Evolutionary conservation across 768 basidiomycete species (phyloP), one percentile per base, ranked within the genome.

Genomic region (Mycena chlorophos): DNA sequence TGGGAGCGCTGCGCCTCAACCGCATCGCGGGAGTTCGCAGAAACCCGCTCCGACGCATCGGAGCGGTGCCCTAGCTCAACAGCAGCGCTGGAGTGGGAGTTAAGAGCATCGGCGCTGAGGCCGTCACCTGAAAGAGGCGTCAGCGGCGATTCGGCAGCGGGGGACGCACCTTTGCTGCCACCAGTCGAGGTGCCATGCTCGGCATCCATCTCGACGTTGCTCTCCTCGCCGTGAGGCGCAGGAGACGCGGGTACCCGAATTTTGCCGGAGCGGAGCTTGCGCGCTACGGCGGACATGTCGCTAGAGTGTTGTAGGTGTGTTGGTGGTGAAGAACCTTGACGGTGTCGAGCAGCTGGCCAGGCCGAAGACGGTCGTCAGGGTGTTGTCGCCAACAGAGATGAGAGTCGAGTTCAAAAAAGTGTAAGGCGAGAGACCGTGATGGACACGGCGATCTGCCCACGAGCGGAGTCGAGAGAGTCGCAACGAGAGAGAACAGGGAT

Each of bases 381-480:
- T n/a, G 38, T 25, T 26, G 17, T 30, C n/a, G 10, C 22, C 25
- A 43, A 19, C 25, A 52, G 27, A 52, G 51, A 23, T 52, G 38
- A 52, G 51, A 52, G n/a, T n/a, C n/a, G n/a, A n/a, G 40, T 52
- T 52, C 51, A 52, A 52, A 52, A 52, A 39, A 52, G 38, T 43
- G 51, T 52, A 43, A 37, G 20, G 5, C 20, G n/a, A 37, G 34
- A 37, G 34, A 37, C 34, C 34, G 34, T 37, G 34, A 37, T n/a
- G n/a, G 34, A 37, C 34, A 37, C 34, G 34, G 34, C n/a, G 34
- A 37, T 37, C 34, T 37, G 10, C 34, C 34, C 34, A 37, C 34
- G 34, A n/a, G n/a, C n/a, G n/a, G n/a, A n/a, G n/a, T 37, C 10
- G 34, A 37, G 34, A 10, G 12, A n/a, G n/a, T n/a, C n/a, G n/a